These are phyloP conservation scores for Tilletia horrida DNA, from an alignment of 1,284 basidiomycete species.

Conservation along the genomic window DNA sequence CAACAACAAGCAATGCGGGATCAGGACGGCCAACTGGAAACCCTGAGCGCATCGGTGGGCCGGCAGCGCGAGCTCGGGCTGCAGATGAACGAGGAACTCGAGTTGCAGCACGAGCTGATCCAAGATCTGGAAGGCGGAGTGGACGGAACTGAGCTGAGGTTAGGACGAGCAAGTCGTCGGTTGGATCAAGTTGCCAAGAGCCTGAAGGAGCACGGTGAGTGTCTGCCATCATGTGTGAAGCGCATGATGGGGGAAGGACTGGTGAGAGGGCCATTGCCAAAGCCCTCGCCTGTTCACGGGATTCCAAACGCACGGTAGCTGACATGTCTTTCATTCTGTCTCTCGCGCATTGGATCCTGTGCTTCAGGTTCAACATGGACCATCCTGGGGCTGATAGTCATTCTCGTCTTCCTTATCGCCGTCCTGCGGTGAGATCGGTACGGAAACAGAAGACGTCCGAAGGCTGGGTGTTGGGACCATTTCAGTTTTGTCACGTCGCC, in stretches of 20 bases:
- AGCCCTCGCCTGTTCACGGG: not conserved
- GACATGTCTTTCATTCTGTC: not conserved
- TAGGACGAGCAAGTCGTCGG: constrained; percentile 40
- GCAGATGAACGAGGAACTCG: constrained; percentile 53
- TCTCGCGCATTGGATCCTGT: not conserved
- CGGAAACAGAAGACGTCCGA: too few relatives aligned
- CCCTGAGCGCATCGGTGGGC: constrained; percentile 39
- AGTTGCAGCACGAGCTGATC: constrained; percentile 44
- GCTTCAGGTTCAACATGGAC: constrained; percentile 26
- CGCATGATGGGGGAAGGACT: too few relatives aligned
- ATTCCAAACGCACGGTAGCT: not conserved
- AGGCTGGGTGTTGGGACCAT: too few relatives aligned
- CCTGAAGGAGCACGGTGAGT: constrained; percentile 48
- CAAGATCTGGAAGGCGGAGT: constrained; percentile 40
- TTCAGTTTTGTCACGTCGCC: too few relatives aligned
- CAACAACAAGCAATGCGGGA: constrained; percentile 36
- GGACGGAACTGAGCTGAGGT: constrained; percentile 38
- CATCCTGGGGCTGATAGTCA: constrained; percentile 40
- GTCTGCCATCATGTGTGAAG: too few relatives aligned
- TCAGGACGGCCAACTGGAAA: constrained; percentile 48
- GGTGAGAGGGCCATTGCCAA: too few relatives aligned
- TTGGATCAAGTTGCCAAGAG: constrained; percentile 40
- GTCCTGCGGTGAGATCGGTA: constrained; percentile 32
- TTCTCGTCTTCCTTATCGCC: constrained; percentile 45
- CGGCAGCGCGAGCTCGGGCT: constrained; percentile 48